Conservation (phyloP, 768 basidiomycete species). For the Termitomyces sp. region DNA sequence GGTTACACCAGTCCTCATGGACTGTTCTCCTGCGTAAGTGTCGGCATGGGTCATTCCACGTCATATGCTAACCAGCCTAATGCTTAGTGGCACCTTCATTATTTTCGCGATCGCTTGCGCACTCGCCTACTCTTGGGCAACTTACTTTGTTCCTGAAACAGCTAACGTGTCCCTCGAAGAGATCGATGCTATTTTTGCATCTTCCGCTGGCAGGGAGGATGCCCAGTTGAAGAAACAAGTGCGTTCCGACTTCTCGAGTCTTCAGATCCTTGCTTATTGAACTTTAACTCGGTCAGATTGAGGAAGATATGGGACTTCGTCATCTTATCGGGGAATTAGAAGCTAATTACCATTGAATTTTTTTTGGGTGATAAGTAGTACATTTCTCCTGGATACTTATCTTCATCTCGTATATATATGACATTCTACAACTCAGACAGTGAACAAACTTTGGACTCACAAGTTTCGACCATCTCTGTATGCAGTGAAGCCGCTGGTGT, state of each 20-base stretch:
- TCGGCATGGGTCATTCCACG: neutral
- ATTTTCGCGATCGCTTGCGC: constrained; percentile 62
- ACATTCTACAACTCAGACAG: neutral
- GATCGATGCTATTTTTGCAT: constrained; percentile 63
- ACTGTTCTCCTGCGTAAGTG: constrained; percentile 51
- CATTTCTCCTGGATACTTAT: too few species aligned
- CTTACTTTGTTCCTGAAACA: constrained; percentile 67
- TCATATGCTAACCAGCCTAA: neutral
- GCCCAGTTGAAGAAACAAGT: constrained; percentile 46
- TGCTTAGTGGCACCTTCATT: constrained; percentile 56
- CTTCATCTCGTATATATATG: neutral
- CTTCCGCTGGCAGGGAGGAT: constrained; percentile 54
- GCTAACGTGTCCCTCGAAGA: constrained; percentile 73
- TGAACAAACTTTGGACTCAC: neutral
- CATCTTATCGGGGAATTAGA: constrained; percentile 12
- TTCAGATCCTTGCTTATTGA: neutral
- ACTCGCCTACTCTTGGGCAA: constrained; percentile 66
- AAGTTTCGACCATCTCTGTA: too few species aligned
- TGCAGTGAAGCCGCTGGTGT: too few species aligned
- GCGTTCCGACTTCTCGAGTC: neutral
- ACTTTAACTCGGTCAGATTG: constrained; percentile 37
- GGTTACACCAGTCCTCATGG: constrained; percentile 61
- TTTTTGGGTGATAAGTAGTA: neutral
- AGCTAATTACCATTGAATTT: constrained; percentile 1
- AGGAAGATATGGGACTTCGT: constrained; percentile 23